phyloP scores from a whole-genome alignment of 805 yeast genomes.

The Myxozyma kluyveri region DNA sequence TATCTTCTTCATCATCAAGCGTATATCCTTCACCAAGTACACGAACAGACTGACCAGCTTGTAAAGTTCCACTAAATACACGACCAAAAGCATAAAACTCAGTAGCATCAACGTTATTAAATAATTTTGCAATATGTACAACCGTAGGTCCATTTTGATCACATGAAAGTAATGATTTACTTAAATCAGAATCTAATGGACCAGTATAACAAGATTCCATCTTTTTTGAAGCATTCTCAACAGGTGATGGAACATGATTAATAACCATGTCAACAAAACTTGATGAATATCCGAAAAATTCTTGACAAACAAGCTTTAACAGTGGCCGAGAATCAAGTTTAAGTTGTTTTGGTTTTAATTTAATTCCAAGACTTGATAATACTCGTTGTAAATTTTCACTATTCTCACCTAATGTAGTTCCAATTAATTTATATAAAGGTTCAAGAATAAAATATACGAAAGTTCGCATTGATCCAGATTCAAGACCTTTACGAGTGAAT shows the following conservation, averaged over 20 bases:
- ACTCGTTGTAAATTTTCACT: constrained; percentile 45
- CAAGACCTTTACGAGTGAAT: constrained; percentile 43
- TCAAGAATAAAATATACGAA: constrained; percentile 66
- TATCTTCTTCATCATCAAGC: constrained; percentile 53
- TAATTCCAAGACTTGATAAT: constrained; percentile 51
- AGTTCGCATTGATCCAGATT: constrained; percentile 39
- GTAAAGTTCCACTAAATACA: constrained; percentile 59
- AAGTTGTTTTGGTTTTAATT: constrained; percentile 36
- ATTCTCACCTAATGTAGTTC: constrained; percentile 56
- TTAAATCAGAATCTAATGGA: constrained; percentile 32
- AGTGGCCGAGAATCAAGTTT: constrained; percentile 58
- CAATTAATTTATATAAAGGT: constrained; percentile 75
- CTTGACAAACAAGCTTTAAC: constrained; percentile 51
- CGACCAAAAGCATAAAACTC: constrained; percentile 59
- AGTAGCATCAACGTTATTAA: constrained; percentile 54
- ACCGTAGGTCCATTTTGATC: constrained; percentile 46
- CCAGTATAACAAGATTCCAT: constrained; percentile 36
- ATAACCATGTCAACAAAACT: constrained; percentile 56
- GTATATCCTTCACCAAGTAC: constrained; percentile 56
- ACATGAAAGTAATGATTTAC: constrained; percentile 36
- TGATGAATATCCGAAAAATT: constrained; percentile 51
- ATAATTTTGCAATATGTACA: constrained; percentile 58
- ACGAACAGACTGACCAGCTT: constrained; percentile 47
- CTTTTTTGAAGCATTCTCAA: constrained; percentile 33
- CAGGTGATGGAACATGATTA: constrained; percentile 43